Evolutionary conservation across 208 protist species (phyloP).

Genomic region (Trypanosoma caninum): DNA sequence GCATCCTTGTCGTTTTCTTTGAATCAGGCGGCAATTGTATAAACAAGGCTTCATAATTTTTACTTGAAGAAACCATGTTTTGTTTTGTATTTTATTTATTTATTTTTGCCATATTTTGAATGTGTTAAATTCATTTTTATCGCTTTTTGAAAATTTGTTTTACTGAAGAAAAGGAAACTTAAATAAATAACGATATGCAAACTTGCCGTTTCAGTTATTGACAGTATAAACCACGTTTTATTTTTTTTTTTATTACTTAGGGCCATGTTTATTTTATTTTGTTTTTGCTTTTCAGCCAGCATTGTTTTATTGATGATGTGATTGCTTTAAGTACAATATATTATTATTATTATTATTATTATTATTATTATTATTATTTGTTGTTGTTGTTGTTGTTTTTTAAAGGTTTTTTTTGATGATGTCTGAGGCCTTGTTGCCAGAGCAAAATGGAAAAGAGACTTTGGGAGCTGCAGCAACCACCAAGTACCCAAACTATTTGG

Average conservation of each 20-base stretch:
- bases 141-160: background rate
- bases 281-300: background rate
- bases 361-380: background rate
- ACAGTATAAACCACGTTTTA: too few species aligned
- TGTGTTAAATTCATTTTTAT: background rate
- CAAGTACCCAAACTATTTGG: slow-evolving; percentile 81
- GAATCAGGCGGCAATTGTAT: too few species aligned
- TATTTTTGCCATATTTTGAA: too few species aligned
- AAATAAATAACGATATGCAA: background rate
- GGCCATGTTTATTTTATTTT: background rate
- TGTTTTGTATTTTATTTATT: too few species aligned
- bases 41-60: too few species aligned
- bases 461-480: slow-evolving; percentile 60
- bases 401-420: slow-evolving; percentile 6
- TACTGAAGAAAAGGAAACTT: background rate
- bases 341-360: background rate
- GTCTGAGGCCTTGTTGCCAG: background rate
- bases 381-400: background rate
- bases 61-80: too few species aligned
- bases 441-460: slow-evolving; percentile 19
- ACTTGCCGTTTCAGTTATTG: too few species aligned
- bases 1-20: too few species aligned
- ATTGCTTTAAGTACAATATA: background rate
- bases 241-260: too few species aligned
- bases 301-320: background rate